Evolutionary conservation across 495 filamentous ascomycete genomes (phyloP).

Genomic region (Talaromyces wortmannii): DNA sequence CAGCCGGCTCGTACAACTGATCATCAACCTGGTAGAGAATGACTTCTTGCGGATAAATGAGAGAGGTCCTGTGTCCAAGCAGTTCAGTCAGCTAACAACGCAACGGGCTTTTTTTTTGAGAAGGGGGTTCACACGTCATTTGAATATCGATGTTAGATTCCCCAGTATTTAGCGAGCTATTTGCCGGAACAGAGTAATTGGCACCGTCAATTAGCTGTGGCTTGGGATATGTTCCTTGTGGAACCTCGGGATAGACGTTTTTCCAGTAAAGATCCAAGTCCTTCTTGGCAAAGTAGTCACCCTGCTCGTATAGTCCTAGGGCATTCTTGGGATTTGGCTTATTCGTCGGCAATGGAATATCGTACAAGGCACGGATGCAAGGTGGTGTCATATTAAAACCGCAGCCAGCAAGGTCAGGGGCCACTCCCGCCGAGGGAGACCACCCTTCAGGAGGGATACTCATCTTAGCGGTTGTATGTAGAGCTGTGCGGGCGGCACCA

Average conservation of each 20-base stretch:
- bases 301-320: slow-evolving; percentile 47
- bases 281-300: slow-evolving; percentile 41
- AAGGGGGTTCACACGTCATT: slow-evolving; percentile 21
- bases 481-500: neutral
- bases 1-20: slow-evolving; percentile 32
- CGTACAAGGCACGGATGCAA: slow-evolving; percentile 48
- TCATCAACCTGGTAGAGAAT: slow-evolving; percentile 53
- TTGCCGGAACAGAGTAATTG: slow-evolving; percentile 23
- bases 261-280: slow-evolving; percentile 54
- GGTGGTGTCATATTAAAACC: slow-evolving; percentile 41
- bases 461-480: neutral
- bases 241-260: slow-evolving; percentile 33
- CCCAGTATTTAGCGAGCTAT: slow-evolving; percentile 16
- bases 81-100: neutral
- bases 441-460: neutral
- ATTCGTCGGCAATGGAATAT: slow-evolving; percentile 32
- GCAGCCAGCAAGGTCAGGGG: slow-evolving; percentile 24
- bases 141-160: slow-evolving; percentile 45
- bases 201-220: slow-evolving; percentile 37
- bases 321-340: slow-evolving; percentile 29
- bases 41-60: slow-evolving; percentile 48
- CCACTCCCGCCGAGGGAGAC: neutral
- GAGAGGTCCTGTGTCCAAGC: slow-evolving; percentile 1
- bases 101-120: neutral
- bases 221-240: slow-evolving; percentile 34